Conservation (phyloP, 2,329 filamentous ascomycete genomes). For the Fusarium pseudograminearum region DNA sequence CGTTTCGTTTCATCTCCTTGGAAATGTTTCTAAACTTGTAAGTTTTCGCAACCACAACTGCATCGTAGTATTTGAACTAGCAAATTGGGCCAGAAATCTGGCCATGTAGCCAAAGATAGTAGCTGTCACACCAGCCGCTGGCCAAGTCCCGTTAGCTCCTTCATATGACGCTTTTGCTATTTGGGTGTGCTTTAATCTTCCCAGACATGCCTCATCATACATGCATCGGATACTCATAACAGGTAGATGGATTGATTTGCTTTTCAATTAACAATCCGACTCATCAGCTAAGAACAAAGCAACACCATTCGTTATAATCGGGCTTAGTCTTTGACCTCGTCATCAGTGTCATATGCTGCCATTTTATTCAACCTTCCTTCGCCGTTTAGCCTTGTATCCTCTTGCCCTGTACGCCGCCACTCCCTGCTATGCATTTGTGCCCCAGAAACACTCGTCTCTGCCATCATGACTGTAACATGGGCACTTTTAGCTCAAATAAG, state of each 20-base stretch:
- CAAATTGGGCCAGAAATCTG: constrained; percentile 5
- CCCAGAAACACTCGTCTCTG: constrained; percentile 25
- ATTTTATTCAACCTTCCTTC: constrained; percentile 1
- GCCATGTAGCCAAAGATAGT: constrained; percentile 37
- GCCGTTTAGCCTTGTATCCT: background rate
- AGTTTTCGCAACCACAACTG: constrained; percentile 7
- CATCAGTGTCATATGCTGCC: constrained; percentile 1
- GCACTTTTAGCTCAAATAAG: constrained; percentile 2
- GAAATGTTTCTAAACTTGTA: constrained; percentile 11
- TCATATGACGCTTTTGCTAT: background rate
- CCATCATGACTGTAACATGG: constrained; percentile 1
- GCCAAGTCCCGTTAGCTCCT: background rate
- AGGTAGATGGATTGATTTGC: background rate
- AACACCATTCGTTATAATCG: background rate
- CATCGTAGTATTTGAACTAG: constrained; percentile 7
- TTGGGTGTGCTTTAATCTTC: background rate
- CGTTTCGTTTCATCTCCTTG: constrained; percentile 4
- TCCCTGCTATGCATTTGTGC: constrained; percentile 46
- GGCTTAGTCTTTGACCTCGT: background rate
- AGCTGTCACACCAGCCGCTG: constrained; percentile 13
- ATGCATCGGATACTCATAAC: background rate
- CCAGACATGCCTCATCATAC: background rate
- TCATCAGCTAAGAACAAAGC: background rate
- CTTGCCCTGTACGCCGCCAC: constrained; percentile 43
- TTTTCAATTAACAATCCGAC: constrained; percentile 2